Conservation (phyloP, 495 filamentous ascomycete species). For the Clohesyomyces aquaticus region DNA sequence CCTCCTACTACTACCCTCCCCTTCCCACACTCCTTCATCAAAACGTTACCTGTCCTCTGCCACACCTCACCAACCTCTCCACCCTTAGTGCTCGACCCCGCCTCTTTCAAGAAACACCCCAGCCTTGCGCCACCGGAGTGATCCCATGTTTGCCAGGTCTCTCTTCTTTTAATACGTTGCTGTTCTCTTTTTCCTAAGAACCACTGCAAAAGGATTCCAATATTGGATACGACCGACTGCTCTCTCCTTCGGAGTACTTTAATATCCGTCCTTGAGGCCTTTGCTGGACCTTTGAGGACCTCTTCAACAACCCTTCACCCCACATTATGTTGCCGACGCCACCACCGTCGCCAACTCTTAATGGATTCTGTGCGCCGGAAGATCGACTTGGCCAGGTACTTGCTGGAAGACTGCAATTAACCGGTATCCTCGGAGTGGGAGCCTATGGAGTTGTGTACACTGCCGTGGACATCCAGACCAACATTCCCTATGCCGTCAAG, state of each 20-base stretch:
- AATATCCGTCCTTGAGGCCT: constrained; percentile 43
- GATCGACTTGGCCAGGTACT: constrained; percentile 84
- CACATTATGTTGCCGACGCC: constrained; percentile 63
- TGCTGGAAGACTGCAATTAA: constrained; percentile 80
- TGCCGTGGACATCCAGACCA: constrained; percentile 83
- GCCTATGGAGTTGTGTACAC: constrained; percentile 98
- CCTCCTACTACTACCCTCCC: constrained; percentile 21
- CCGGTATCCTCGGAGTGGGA: constrained; percentile 84
- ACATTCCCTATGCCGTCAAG: constrained; percentile 90
- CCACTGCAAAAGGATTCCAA: constrained; percentile 15
- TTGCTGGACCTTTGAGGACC: constrained; percentile 42
- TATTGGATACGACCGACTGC: constrained; percentile 17
- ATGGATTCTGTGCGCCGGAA: constrained; percentile 67
- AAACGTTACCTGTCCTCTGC: constrained; percentile 2
- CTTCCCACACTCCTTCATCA: constrained; percentile 35
- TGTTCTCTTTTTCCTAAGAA: constrained; percentile 32
- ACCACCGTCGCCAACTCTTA: constrained; percentile 59
- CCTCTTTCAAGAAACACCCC: not conserved
- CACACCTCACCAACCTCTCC: constrained; percentile 10
- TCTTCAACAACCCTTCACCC: constrained; percentile 2
- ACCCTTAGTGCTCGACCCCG: constrained; percentile 12
- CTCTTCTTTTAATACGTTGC: constrained; percentile 38
- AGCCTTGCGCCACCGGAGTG: constrained; percentile 10
- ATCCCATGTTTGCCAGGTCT: constrained; percentile 29
- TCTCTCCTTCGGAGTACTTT: constrained; percentile 14